phyloP scores from a whole-genome alignment of 495 filamentous ascomycete species.

The Penicillium flavigenum region DNA sequence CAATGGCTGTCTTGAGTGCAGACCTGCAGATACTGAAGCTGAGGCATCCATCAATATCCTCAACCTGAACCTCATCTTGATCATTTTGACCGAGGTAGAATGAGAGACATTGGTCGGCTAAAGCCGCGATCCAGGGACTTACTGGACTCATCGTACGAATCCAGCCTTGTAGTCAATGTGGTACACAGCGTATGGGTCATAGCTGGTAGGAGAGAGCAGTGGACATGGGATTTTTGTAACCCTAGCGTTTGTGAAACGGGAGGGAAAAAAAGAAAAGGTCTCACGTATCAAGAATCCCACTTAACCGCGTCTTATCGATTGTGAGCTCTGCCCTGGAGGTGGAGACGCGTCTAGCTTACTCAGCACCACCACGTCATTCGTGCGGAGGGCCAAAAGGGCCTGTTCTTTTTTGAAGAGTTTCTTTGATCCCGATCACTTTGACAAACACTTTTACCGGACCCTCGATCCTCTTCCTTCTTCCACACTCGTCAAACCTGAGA shows the following conservation, averaged over 20 bases:
- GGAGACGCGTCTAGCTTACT: conserved; percentile 21
- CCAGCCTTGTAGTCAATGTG: neutral
- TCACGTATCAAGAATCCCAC: neutral
- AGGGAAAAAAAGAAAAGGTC: neutral
- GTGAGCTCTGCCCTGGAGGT: neutral
- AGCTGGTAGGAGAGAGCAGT: neutral
- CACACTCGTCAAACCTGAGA: neutral
- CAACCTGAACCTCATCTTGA: conserved; percentile 21
- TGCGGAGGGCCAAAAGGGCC: conserved; percentile 25
- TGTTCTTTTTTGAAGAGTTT: conserved; percentile 6
- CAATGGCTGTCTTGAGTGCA: conserved; percentile 17
- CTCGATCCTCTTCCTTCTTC: neutral
- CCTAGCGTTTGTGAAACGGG: neutral
- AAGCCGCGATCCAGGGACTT: conserved; percentile 33
- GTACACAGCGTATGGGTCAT: conserved; percentile 1
- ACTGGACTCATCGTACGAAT: conserved; percentile 30
- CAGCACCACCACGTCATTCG: conserved; percentile 41
- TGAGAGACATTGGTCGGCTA: conserved; percentile 31
- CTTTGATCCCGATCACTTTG: neutral
- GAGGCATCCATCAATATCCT: conserved; percentile 44
- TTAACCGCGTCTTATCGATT: conserved; percentile 22
- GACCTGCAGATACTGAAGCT: conserved; percentile 25
- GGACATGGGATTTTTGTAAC: neutral
- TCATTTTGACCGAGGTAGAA: conserved; percentile 21
- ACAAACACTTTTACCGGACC: neutral